Evolutionary conservation across 2,329 filamentous ascomycete genomes (phyloP).

Genomic region (Aspergillus arachidicola): DNA sequence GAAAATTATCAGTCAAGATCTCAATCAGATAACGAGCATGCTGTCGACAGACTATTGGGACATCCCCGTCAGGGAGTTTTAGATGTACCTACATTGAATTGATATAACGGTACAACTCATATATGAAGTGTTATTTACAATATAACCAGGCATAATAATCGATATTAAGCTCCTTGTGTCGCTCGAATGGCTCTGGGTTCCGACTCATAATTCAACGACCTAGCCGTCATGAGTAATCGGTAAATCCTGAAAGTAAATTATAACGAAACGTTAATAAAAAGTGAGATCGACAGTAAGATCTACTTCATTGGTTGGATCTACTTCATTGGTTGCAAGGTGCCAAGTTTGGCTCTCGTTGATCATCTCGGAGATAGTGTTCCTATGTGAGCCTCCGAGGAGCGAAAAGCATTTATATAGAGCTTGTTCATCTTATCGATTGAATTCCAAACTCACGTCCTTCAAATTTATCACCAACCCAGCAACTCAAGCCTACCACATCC

Average conservation of each 20-base stretch:
- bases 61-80: not conserved
- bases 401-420: not conserved
- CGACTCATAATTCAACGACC: not conserved
- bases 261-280: rapidly evolving
- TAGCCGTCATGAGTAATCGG: not conserved
- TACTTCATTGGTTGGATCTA: rapidly evolving
- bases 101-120: rapidly evolving
- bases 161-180: not conserved
- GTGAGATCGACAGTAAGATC: too few species aligned
- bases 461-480: not conserved
- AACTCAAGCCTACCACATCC: not conserved
- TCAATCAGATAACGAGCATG: not conserved
- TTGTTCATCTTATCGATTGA: not conserved
- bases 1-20: too few species aligned
- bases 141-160: not conserved
- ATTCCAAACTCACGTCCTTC: not conserved
- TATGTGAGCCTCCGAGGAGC: not conserved
- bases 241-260: too few species aligned
- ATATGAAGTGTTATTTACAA: rapidly evolving
- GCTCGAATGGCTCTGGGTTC: too few species aligned
- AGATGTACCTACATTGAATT: not conserved
- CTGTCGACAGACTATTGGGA: not conserved
- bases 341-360: not conserved
- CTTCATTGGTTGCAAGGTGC: not conserved
- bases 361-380: not conserved